Conservation (phyloP, 768 basidiomycete species). For the Boletus reticuloceps region DNA sequence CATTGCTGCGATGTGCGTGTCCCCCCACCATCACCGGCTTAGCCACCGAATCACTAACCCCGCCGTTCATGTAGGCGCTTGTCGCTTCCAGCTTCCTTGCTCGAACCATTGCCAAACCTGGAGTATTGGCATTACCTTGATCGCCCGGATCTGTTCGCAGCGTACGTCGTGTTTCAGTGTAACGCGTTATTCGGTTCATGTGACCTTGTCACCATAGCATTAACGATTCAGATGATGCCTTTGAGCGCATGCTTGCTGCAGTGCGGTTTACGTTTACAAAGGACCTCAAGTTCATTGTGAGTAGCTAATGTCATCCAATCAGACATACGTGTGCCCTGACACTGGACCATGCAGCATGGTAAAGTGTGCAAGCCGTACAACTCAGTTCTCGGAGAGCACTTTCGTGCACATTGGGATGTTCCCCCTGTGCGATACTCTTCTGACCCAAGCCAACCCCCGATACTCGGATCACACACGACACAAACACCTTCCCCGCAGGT, state of each 20-base stretch:
- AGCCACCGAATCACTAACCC: conserved; percentile 16
- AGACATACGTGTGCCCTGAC: background rate
- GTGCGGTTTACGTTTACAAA: conserved; percentile 88
- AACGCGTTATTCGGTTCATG: background rate
- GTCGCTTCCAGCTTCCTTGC: conserved; percentile 86
- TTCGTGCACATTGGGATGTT: conserved; percentile 85
- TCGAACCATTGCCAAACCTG: conserved; percentile 93
- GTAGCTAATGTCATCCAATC: conserved; percentile 26
- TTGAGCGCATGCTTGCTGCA: conserved; percentile 93
- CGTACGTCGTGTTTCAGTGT: conserved; percentile 54
- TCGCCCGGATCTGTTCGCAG: conserved; percentile 85
- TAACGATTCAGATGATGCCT: conserved; percentile 88
- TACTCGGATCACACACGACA: conserved; percentile 41
- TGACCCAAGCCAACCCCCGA: conserved; percentile 45
- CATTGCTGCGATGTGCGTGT: conserved; percentile 84
- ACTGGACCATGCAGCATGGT: conserved; percentile 55
- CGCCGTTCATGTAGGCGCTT: conserved; percentile 59
- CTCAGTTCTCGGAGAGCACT: conserved; percentile 85
- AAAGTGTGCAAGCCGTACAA: conserved; percentile 95
- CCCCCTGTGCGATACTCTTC: conserved; percentile 54
- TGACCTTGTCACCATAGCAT: conserved; percentile 50
- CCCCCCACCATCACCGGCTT: background rate
- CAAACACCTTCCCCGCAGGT: conserved; percentile 25
- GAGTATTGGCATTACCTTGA: conserved; percentile 97
- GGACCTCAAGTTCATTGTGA: conserved; percentile 88